Evolutionary conservation across 106 monocot genomes (phyloP).

Genomic region (Apostasia shenzhenica): DNA sequence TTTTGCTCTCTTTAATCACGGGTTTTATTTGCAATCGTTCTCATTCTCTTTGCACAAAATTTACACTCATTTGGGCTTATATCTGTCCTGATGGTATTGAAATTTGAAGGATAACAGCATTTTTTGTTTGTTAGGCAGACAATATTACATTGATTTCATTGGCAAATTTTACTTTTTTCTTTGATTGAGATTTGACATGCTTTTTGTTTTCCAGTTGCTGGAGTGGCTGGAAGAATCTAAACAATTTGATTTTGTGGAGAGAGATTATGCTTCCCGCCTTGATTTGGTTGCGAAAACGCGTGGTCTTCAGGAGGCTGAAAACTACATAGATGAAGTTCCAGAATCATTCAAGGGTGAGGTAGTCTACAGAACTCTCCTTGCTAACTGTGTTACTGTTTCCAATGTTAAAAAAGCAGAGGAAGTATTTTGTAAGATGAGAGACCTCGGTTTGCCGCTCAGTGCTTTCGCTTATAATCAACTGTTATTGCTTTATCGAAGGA

Average conservation of each 20-base stretch:
- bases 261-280: conserved; percentile 68
- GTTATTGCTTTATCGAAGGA: conserved; percentile 61
- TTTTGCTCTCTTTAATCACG: no score
- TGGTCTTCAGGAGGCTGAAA: conserved; percentile 51
- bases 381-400: no score
- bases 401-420: conserved; percentile 69
- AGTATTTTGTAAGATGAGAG: conserved; percentile 73
- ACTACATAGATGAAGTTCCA: no score
- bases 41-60: no score
- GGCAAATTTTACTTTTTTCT: background rate
- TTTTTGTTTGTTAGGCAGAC: no score
- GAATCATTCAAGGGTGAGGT: conserved; percentile 52
- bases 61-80: no score
- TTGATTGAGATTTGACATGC: background rate
- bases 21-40: no score
- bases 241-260: conserved; percentile 40
- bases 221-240: conserved; percentile 70
- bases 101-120: no score
- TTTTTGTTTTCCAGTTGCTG: conserved; percentile 46
- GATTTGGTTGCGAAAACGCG: conserved; percentile 70
- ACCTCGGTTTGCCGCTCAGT: no score
- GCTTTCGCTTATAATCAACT: conserved; percentile 70
- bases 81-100: no score
- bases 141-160: no score
- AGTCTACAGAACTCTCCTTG: no score